A percentile compares a stretch with the other conserved stretches of the same genome.
phyloP scores from a whole-genome alignment of 2,329 filamentous ascomycete species.

The Fusarium incarnatum region DNA sequence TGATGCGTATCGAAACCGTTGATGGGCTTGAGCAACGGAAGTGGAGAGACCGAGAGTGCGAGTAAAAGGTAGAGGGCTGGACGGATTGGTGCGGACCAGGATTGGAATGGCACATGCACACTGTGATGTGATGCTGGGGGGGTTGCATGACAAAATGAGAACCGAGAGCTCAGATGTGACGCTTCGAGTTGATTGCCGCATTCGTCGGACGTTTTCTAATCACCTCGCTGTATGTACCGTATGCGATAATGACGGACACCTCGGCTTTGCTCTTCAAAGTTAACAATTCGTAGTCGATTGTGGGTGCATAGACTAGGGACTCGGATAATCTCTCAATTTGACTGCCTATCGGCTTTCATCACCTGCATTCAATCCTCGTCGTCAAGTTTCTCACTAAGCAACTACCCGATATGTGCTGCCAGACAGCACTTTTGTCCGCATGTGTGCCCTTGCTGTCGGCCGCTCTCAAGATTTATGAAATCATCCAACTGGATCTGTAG shows the following conservation, averaged over 20 bases:
- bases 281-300: conserved; percentile 15
- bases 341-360: conserved; percentile 22
- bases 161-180: conserved; percentile 40
- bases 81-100: conserved; percentile 39
- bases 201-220: neutral
- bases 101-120: conserved; percentile 28
- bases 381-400: conserved; percentile 28
- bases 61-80: conserved; percentile 14
- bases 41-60: conserved; percentile 17
- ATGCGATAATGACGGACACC: conserved; percentile 27
- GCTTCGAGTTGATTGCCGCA: conserved; percentile 35
- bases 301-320: conserved; percentile 13
- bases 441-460: conserved; percentile 9
- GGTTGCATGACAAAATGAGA: conserved; percentile 35
- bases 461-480: conserved; percentile 10
- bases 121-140: conserved; percentile 41
- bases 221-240: neutral
- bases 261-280: conserved; percentile 24
- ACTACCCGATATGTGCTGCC: conserved; percentile 36
- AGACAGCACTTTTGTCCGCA: conserved; percentile 22
- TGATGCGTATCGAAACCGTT: conserved; percentile 34
- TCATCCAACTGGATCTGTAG: conserved; percentile 20
- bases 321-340: conserved; percentile 30
- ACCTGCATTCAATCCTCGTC: conserved; percentile 26
- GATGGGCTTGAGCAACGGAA: conserved; percentile 24